Evolutionary conservation across 169 alveolate species (phyloP).

Genomic region (Amoebophrya sp.): DNA sequence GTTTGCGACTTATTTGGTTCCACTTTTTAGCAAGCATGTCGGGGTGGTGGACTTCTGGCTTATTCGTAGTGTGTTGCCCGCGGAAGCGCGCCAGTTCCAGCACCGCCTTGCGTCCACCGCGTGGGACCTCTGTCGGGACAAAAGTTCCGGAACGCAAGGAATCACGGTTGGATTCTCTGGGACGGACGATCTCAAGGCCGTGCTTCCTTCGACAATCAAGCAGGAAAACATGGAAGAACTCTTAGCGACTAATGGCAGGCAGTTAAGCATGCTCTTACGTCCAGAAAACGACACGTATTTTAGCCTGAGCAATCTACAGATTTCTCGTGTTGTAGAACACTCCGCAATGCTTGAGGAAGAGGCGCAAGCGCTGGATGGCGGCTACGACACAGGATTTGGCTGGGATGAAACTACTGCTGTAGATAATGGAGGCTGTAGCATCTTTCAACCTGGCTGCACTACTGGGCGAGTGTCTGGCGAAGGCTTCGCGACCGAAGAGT

Average conservation of each 20-base stretch:
- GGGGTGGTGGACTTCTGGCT: not conserved
- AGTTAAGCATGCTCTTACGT: not conserved
- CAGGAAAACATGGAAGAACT: not conserved
- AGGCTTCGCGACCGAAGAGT: too few species aligned
- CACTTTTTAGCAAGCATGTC: not conserved
- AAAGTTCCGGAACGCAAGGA: not conserved
- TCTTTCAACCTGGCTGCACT: too few species aligned
- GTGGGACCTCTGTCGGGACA: not conserved
- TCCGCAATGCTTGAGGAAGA: too few species aligned
- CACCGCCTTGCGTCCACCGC: not conserved
- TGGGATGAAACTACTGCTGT: too few species aligned
- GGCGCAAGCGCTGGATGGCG: too few species aligned
- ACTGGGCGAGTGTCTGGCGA: too few species aligned
- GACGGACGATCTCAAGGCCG: not conserved
- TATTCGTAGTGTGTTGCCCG: not conserved
- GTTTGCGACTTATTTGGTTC: not conserved
- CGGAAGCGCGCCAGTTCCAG: not conserved
- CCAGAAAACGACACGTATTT: not conserved
- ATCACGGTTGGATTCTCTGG: not conserved
- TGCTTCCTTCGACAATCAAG: not conserved
- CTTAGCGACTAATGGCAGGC: not conserved
- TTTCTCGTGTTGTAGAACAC: too few species aligned
- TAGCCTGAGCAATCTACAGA: not conserved
- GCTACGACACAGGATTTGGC: too few species aligned
- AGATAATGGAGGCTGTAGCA: too few species aligned